Base-by-base conservation (phyloP, 208 protist genomes). In the Crithidia brevicula region DNA sequence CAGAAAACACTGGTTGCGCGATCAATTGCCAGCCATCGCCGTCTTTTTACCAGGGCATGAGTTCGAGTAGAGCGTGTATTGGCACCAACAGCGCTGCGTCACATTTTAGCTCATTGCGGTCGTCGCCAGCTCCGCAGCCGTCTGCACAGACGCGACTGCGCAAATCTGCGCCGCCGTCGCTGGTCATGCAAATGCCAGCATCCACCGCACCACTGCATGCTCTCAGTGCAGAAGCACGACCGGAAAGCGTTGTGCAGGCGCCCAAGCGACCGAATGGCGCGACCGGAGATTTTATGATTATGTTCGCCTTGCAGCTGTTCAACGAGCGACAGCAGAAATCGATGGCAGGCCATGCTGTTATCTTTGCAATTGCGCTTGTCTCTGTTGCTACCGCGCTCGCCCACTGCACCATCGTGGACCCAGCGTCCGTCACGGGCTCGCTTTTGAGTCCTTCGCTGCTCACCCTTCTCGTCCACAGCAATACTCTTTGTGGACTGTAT, bases 321-420 rank as follows among this genome's bases (percentile, higher is more conserved):
- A 86, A 72, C 9, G 80, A 82, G 51, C 38, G 62, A 22, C 65
- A 83, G 40, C 74, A 86, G 25, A 70, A 71, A 9, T 86, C 82
- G 10, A 56, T 77, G 10, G 64, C 89, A 57, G 76, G 73, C 7
- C 49, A 63, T n/a, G 20, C 68, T 25, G 84, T 74, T 43, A 74
- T 81, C 31, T 25, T 56, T 4, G 72, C 66, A 15, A 67, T 86
- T 23, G 46, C 72, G 13, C 22, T 77, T 9, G 46, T 82, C 8
- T 67, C 77, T 3, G 57, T 66, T 23, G 42, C 72, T 22, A 65
- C 53, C 25, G 79, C 85, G 1, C 16, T 72, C 30, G n/a, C 82
- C 50, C 85, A 94, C 30, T 73, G 64, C 30, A 88, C 67, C 11
- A 6, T 76, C 18, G 31, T 84, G 0, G 72, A 85, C 25, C 78